Base-by-base conservation (phyloP, 495 filamentous ascomycete species). In the Aspergillus baeticus region DNA sequence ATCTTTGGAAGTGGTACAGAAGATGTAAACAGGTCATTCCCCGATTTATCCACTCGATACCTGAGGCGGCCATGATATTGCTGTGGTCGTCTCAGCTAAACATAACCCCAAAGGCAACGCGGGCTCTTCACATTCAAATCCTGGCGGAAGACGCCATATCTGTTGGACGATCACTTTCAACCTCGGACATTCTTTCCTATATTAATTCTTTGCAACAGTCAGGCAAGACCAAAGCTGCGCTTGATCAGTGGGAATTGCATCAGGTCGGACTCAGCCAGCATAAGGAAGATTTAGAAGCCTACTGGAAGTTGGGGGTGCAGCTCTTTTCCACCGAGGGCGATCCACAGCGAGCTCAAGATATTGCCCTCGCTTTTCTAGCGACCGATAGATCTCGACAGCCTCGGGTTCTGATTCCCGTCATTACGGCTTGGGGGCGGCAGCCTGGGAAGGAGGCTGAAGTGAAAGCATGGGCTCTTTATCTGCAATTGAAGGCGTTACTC, bases 391-490 rank as follows among this genome's bases (percentile, higher is more conserved):
- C 75, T 33, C 71, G 64, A 34, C 75, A 85, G 48, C 73, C 81
- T 33, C 80, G 86, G 23, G 81, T 86, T 13, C 69, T 91, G 22
- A 74, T 90, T 18, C 87, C 86, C n/a, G 72, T 91, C 31, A 86
- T 90, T 36, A 64, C 51, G 20, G 66, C 71, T 54, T 70, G 70
- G 73, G 61, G 70, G 47, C 59, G 63, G 45, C 55, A 70, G 13
- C 50, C 70, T 31, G 71, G 68, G 20, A 66, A 71, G 45, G 60
- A 75, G 39, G 71, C 76, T 1, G 69, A 69, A 33, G 71, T 80
- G 36, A 80, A 83, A 45, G 86, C 88, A 4, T 92, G 87, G 84
- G 77, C 82, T 20, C 59, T 84, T 5, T 93, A 91, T 67, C 69
- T 84, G 35, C 77, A 79, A 29, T 69, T 93, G 26, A 83, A 82